Percentiles rank a stretch among this genome's conserved stretches.
phyloP scores from a whole-genome alignment of 2,329 filamentous ascomycete genomes.

The Cordyceps fumosorosea region DNA sequence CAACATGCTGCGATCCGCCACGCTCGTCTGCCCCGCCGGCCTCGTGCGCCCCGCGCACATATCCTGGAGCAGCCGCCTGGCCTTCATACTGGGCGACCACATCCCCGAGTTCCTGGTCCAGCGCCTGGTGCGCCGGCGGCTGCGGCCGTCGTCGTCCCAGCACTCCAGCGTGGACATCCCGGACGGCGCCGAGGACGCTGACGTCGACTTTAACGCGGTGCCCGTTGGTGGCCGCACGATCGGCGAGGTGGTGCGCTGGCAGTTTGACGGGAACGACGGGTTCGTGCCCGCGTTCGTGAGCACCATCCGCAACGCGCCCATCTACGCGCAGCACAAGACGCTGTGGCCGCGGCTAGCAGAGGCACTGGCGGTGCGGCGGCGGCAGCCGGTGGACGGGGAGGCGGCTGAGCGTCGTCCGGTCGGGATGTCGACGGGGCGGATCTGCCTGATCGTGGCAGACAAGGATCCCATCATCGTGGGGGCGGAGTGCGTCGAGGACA shows the following conservation, averaged over 20 bases:
- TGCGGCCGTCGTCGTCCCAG: constrained; percentile 36
- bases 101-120: constrained; percentile 55
- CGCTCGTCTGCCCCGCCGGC: constrained; percentile 62
- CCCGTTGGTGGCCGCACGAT: constrained; percentile 48
- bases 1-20: constrained; percentile 53
- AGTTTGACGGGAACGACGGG: constrained; percentile 57
- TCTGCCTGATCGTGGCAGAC: constrained; percentile 60
- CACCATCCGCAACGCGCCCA: constrained; percentile 62
- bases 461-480: constrained; percentile 61
- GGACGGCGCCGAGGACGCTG: constrained; percentile 31
- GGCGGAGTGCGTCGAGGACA: constrained; percentile 58
- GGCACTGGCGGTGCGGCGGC: constrained; percentile 30
- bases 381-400: constrained; percentile 7
- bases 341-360: constrained; percentile 54
- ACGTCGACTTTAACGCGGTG: constrained; percentile 39
- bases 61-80: constrained; percentile 51
- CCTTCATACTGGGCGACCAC: constrained; percentile 51
- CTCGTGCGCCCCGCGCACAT: constrained; percentile 59
- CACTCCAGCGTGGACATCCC: constrained; percentile 31
- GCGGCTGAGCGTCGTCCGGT: constrained; percentile 20
- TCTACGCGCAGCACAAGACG: constrained; percentile 50
- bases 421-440: constrained; percentile 39
- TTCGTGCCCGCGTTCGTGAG: constrained; percentile 67
- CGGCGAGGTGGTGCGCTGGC: constrained; percentile 61
- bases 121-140: constrained; percentile 42